Base-by-base conservation (phyloP, 2,329 filamentous ascomycete species). In the Aspergillus versicolor region DNA sequence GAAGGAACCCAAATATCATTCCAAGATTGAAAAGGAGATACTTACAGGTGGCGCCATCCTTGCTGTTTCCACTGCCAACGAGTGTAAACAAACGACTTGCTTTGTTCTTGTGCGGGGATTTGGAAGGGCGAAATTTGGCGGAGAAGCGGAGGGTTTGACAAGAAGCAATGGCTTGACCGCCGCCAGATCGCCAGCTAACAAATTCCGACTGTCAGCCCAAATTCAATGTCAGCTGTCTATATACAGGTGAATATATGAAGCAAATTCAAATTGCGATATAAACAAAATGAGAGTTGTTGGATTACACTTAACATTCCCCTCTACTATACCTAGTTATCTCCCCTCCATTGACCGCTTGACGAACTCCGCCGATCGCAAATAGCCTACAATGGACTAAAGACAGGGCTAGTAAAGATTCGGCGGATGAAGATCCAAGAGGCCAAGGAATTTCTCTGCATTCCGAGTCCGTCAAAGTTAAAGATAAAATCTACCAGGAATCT, bases 11-110 rank as follows among this genome's bases (percentile, higher is more conserved):
- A 21, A 3, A 21, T 21, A 21, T 21, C 4, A 21, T 21, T 21
- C 3, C 21, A 21, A 21, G 21, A 21, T 30, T 37, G n/a, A n/a
- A 19, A 37, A 42, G 42, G 15, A 13, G 51, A 34, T 41, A 61
- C 68, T 63, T 62, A 72, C 70, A 52, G 61, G 55, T 54, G 68
- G 65, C 52, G 67, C 66, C 70, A 72, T 72, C 45, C 34, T 56
- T 30, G 37, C 19, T 21, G 38, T 34, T 37, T 47, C 13, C 40
- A 6, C 42, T 51, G 40, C 27, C 30, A 52, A 54, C 49, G 45
- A 38, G 19, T 32, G 41, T 32, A 15, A 52, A 51, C 34, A 55
- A 55, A 27, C 40, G 24, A 34, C n/a, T 42, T 51, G 17, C 32
- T 41, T 49, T 40, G 21, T 42, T 46, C 55, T 54, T 51, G 42